Base-by-base conservation (phyloP, 371 early-diverging fungal genomes). In the Circinella umbellata region DNA sequence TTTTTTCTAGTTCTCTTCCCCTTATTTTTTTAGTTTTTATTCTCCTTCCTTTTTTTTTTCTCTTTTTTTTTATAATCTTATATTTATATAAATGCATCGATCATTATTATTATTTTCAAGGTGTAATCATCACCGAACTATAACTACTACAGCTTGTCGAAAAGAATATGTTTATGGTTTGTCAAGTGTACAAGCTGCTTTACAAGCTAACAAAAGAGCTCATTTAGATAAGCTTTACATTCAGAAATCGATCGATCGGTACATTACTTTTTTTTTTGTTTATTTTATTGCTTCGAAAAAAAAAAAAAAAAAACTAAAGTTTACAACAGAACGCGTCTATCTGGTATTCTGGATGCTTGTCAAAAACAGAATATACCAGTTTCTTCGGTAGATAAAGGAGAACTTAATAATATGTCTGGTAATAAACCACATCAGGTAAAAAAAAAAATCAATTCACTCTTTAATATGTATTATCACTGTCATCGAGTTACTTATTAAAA, bases 351-450 rank as follows among this genome's bases (percentile, higher is more conserved):
- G 14, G 69, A 65, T n/a, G 54, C 48, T 48, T 66, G 69, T 42
- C 66, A 37, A 37, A 35, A 60, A 54, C 64, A 51, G 34, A 61
- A 61, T 3, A 63, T 74, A 14, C 70, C 70, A 8, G 17, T 72
- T 8, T 27, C 35, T 10, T 10, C 8, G 13, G 70, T 60, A 17
- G 69, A 72, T 55, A 76, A 76, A 69, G 77, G 77, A 15, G 61
- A 69, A 34, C 62, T 76, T 9, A 76, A 76, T 36, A 73, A 76
- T 55, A 39, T 76, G 69, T 70, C 69, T 9, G 35, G n/a, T 38
- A 68, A 73, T 60, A 67, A 66, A 54, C 77, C 77, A 55, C 77
- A 76, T 63, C 77, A 76, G 67, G 75, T 62, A 64, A 1, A 36
- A 36, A 64, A 64, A 1, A 36, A 36, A 64, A 4, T 14, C 35